phyloP scores from a whole-genome alignment of 2,329 filamentous ascomycete genomes.

The Leptodontidium sp. region DNA sequence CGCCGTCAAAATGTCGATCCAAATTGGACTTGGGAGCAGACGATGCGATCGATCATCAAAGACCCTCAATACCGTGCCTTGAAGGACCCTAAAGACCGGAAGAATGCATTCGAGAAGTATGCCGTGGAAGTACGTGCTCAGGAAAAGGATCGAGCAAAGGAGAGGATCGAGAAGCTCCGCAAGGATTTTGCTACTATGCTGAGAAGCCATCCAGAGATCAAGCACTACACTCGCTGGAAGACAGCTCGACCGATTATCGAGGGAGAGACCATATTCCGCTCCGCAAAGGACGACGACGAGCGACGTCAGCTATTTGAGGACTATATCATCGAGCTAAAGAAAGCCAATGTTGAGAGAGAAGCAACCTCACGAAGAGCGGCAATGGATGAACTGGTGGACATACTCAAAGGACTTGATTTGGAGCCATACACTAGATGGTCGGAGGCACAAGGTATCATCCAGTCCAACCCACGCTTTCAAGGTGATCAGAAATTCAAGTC shows the following conservation, averaged over 20 bases:
- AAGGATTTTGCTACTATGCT: slow-evolving; percentile 97
- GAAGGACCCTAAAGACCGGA: slow-evolving; percentile 90
- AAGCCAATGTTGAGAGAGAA: slow-evolving; percentile 79
- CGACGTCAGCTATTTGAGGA: slow-evolving; percentile 91
- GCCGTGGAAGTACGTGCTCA: slow-evolving; percentile 87
- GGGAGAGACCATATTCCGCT: slow-evolving; percentile 93
- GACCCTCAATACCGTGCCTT: slow-evolving; percentile 93
- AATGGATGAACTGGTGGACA: slow-evolving; percentile 80
- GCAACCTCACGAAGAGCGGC: slow-evolving; percentile 77
- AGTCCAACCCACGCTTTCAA: slow-evolving; percentile 79
- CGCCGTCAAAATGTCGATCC: slow-evolving; percentile 85
- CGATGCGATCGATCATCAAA: slow-evolving; percentile 84
- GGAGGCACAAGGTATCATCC: slow-evolving; percentile 84
- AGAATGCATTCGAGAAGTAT: slow-evolving; percentile 93
- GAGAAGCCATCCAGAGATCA: slow-evolving; percentile 95
- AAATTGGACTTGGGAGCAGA: slow-evolving; percentile 93
- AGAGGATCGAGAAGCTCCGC: slow-evolving; percentile 89
- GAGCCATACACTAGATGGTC: slow-evolving; percentile 96
- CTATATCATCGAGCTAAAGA: slow-evolving; percentile 87
- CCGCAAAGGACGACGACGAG: slow-evolving; percentile 86
- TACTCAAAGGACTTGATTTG: slow-evolving; percentile 81
- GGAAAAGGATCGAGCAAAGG: slow-evolving; percentile 94
- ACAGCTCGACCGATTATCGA: slow-evolving; percentile 94
- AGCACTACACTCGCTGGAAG: slow-evolving; percentile 96
- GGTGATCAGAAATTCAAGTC: slow-evolving; percentile 84